These are phyloP conservation scores for Fusarium keratoplasticum DNA, from an alignment of 2,329 filamentous ascomycete genomes.

Conservation along the genomic window DNA sequence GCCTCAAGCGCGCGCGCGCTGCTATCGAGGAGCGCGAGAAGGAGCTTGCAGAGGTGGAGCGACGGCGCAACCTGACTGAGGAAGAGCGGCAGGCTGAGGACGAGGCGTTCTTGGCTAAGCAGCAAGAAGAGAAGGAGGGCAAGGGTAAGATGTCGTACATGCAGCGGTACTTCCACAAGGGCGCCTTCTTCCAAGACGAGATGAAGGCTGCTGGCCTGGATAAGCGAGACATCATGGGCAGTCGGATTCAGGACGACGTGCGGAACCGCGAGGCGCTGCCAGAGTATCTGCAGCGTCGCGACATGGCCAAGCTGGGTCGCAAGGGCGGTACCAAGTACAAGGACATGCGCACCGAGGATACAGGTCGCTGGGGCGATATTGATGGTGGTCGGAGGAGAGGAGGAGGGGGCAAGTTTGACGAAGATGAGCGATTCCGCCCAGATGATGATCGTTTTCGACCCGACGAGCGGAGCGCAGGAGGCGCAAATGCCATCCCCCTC, in stretches of 20 bases:
- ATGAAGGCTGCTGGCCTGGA: constrained; percentile 79
- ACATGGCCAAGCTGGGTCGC: constrained; percentile 92
- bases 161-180: constrained; percentile 97
- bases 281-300: constrained; percentile 90
- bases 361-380: constrained; percentile 82
- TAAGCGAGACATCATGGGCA: constrained; percentile 87
- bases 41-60: constrained; percentile 89
- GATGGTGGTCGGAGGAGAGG: constrained; percentile 60
- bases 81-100: constrained; percentile 91
- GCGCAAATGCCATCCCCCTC: constrained; percentile 78
- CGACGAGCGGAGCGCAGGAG: constrained; percentile 61
- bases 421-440: constrained; percentile 76
- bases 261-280: constrained; percentile 85
- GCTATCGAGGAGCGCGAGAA: constrained; percentile 85
- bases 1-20: constrained; percentile 87
- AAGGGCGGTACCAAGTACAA: constrained; percentile 92
- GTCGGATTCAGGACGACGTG: constrained; percentile 84
- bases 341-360: constrained; percentile 91
- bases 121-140: constrained; percentile 81
- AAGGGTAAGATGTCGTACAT: constrained; percentile 88
- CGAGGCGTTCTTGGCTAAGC: constrained; percentile 77
- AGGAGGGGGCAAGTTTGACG: constrained; percentile 47
- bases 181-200: constrained; percentile 93
- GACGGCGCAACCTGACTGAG: constrained; percentile 84
- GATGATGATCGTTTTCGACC: constrained; percentile 66